These are phyloP conservation scores for Lactarius sp. DNA, from an alignment of 768 basidiomycete genomes.

Conservation along the genomic window DNA sequence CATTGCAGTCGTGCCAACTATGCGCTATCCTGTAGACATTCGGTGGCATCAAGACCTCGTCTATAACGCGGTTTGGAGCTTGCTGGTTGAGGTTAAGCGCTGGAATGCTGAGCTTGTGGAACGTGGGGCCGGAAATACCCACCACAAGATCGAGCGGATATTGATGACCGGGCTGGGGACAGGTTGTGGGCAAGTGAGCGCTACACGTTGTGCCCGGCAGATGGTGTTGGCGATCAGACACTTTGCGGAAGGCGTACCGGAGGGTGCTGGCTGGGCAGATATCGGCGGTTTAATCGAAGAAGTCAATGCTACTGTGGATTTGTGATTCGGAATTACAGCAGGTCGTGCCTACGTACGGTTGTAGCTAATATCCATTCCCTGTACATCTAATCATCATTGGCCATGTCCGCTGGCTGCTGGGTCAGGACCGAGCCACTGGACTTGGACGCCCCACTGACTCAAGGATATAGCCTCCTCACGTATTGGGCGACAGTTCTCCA, in stretches of 20 bases:
- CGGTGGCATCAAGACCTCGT: conserved; percentile 35
- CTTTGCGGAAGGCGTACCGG: conserved; percentile 9
- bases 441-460: conserved; percentile 11
- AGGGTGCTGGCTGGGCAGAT: conserved; percentile 5
- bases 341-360: neutral
- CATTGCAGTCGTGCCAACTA: conserved; percentile 34
- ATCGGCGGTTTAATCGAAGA: conserved; percentile 1
- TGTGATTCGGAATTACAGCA: neutral
- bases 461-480: neutral
- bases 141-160: conserved; percentile 11
- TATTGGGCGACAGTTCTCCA: conserved; percentile 12
- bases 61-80: conserved; percentile 34
- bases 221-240: conserved; percentile 21
- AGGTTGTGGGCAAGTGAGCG: conserved; percentile 15
- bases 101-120: conserved; percentile 28
- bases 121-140: neutral
- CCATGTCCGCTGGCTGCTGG: neutral
- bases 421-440: neutral
- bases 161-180: conserved; percentile 27
- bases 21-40: conserved; percentile 31
- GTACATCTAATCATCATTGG: neutral
- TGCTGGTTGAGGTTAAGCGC: conserved; percentile 29
- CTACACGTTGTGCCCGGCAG: conserved; percentile 14
- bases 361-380: neutral
- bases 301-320: conserved; percentile 9